A percentile compares a stretch with the other conserved stretches of the same genome.
phyloP scores from a whole-genome alignment of 2,329 filamentous ascomycete species.

The Epichloe baconii region DNA sequence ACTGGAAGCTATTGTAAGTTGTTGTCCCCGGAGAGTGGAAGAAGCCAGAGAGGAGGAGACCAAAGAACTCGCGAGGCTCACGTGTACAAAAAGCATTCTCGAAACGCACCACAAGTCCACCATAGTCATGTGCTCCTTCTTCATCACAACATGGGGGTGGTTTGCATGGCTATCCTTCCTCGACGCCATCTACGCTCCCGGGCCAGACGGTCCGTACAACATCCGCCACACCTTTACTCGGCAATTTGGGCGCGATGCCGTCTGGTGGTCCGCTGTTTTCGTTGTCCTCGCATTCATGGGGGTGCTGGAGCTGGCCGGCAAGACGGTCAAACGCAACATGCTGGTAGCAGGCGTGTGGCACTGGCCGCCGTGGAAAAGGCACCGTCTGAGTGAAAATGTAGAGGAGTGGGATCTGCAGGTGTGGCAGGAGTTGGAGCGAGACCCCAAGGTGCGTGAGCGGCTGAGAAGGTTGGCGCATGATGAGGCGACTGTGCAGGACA shows the following conservation, averaged over 20 bases:
- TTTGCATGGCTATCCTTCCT: slow-evolving; percentile 64
- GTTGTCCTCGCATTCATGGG: slow-evolving; percentile 47
- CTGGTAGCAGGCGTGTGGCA: slow-evolving; percentile 34
- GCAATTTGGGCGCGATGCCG: slow-evolving; percentile 52
- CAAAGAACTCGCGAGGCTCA: neutral
- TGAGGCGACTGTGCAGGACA: slow-evolving; percentile 15
- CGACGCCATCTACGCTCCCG: slow-evolving; percentile 42
- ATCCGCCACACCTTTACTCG: slow-evolving; percentile 54
- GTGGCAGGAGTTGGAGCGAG: slow-evolving; percentile 46
- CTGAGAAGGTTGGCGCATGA: slow-evolving; percentile 28
- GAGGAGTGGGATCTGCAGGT: slow-evolving; percentile 41
- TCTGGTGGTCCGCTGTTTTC: slow-evolving; percentile 65
- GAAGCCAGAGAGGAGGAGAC: neutral
- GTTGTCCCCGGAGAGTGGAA: neutral
- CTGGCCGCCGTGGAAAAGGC: slow-evolving; percentile 29
- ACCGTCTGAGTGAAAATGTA: slow-evolving; percentile 20
- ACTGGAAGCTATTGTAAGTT: slow-evolving; percentile 61
- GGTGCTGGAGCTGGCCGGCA: slow-evolving; percentile 52
- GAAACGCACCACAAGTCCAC: slow-evolving; percentile 66
- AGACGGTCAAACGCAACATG: slow-evolving; percentile 31
- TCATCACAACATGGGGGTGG: slow-evolving; percentile 53
- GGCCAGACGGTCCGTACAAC: slow-evolving; percentile 43
- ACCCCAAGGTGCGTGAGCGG: slow-evolving; percentile 29
- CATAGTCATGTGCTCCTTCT: slow-evolving; percentile 45
- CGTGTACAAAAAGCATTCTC: slow-evolving; percentile 35